Base-by-base conservation (phyloP, 768 basidiomycete genomes). In the Kwoniella botswanensis region DNA sequence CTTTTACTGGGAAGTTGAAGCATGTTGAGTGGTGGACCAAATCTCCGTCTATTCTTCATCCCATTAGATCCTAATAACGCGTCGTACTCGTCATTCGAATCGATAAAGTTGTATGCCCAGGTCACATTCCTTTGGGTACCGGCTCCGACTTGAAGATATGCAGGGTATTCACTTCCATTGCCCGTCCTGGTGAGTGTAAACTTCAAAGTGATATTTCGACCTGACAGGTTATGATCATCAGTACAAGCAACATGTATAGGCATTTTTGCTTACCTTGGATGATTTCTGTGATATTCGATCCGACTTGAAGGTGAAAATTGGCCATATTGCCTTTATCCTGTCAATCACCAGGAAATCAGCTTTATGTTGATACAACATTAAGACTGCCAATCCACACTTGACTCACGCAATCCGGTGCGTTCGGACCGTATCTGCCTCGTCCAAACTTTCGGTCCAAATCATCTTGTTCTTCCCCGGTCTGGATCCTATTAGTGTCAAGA, bases 141-240 rank as follows among this genome's bases (percentile, higher is more conserved):
- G 10, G 24, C 58, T 11, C n/a, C 2, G 0, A 74, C 56, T 17
- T 73, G 42, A 13, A 76, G 35, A 65, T 54, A 65, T 0, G 73
- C 24, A 11, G 75, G 75, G 50, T 71, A 68, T 62, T 76, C 73
- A 5, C 53, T 57, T 4, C 75, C 75, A 59, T 74, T 76, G 12
- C 75, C 75, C 0, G 56, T 24, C 9, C 73, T 61, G 6, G 67
- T 70, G 41, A 76, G 52, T 7, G 46, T 63, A n/a, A 74, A 29
- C 41, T 76, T 57, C 12, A 76, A 46, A 5, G 70, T 68, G 54
- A 70, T 24, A 26, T 74, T 73, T 50, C 67, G 53, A 52, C 75
- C 73, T 76, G 50, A 43, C 1, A 42, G 15, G 41, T 44, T 13
- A 43, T 50, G 18, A 57, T 5, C 22, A 43, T 65, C 29, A 55